These are phyloP conservation scores for Chrysoporthe cubensis DNA, from an alignment of 2,329 filamentous ascomycete species.

Conservation along the genomic window DNA sequence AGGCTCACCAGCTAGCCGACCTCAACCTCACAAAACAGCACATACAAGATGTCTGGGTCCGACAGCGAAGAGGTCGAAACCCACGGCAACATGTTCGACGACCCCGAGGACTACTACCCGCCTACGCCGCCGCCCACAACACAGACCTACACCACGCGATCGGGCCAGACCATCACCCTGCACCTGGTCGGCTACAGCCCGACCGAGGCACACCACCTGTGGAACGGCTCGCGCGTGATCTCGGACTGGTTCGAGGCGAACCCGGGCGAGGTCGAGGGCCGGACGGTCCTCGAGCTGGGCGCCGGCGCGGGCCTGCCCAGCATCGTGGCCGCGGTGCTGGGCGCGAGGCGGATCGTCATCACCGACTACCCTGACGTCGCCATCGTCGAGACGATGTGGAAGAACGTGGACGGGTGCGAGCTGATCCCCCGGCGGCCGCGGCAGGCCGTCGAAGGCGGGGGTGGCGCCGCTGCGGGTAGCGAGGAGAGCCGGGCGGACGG, in stretches of 20 bases:
- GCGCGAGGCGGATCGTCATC: constrained; percentile 73
- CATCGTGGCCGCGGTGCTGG: constrained; percentile 74
- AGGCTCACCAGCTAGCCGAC: not conserved
- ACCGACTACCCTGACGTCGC: constrained; percentile 90
- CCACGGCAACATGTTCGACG: constrained; percentile 68
- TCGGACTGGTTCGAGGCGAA: constrained; percentile 77
- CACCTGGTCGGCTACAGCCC: constrained; percentile 87
- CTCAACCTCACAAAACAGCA: not conserved
- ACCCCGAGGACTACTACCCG: constrained; percentile 80
- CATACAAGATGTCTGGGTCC: constrained; percentile 9
- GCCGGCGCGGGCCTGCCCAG: constrained; percentile 85
- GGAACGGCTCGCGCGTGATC: constrained; percentile 84
- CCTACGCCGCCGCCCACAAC: constrained; percentile 76
- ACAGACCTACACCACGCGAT: constrained; percentile 70
- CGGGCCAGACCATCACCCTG: constrained; percentile 68
- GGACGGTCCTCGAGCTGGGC: constrained; percentile 84
- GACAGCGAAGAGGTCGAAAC: constrained; percentile 42
- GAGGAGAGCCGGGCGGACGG: constrained; percentile 33
- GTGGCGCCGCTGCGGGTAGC: too few species aligned
- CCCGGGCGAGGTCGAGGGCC: constrained; percentile 64
- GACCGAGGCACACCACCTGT: constrained; percentile 86
- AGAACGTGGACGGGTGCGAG: constrained; percentile 69
- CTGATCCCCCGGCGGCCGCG: constrained; percentile 39
- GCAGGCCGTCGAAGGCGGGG: too few species aligned
- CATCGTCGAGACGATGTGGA: constrained; percentile 76